Base-by-base conservation (phyloP, 495 filamentous ascomycete species). In the Xanthoparmelia taractica region DNA sequence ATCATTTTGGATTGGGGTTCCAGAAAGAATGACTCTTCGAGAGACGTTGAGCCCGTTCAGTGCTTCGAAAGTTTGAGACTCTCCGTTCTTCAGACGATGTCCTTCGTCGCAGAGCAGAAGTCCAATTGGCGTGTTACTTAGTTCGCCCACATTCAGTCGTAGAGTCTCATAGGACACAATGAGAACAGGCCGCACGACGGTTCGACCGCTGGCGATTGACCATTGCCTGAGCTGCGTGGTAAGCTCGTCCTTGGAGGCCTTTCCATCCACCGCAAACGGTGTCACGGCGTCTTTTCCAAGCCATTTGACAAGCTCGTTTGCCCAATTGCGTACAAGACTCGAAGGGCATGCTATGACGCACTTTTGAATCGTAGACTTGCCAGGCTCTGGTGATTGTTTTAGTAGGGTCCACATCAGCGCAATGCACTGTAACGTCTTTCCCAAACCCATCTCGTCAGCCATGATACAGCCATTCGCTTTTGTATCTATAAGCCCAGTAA, bases 131-230 rank as follows among this genome's bases (percentile, higher is more conserved):
- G 88, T 89, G 61, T 91, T 85, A 58, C 85, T 89, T 48, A 99
- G 81, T 66, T 93, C 87, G n/a, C 91, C 89, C 11, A 90, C 87
- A 65, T 99, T 92, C 58, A 97, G 77, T 27, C 94, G 87, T 8
- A 99, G 80, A 1, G 95, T 97, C 71, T 99, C 94, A 70, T 99
- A 99, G 2, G 94, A 97, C 57, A 99, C 92, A 58, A 99, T 99
- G n/a, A 99, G 87, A n/a, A 97, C 91, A 7, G 95, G 94, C 37
- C 94, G 82, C 27, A 91, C 92, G 27, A 99, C 85, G n/a, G 91
- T 81, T 47, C 94, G 87, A 8, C 94, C 94, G 47, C 82, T 90
- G 15, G 95, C 83, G 67, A 96, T 90, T 6, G 88, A 88, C 94
- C 94, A 99, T 74, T 99, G 94, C 37, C 90, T 88, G 45, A 99